Evolutionary conservation across 2,329 filamentous ascomycete genomes (phyloP), one percentile per base, ranked within the genome.

Genomic region (Fusarium multiceps): DNA sequence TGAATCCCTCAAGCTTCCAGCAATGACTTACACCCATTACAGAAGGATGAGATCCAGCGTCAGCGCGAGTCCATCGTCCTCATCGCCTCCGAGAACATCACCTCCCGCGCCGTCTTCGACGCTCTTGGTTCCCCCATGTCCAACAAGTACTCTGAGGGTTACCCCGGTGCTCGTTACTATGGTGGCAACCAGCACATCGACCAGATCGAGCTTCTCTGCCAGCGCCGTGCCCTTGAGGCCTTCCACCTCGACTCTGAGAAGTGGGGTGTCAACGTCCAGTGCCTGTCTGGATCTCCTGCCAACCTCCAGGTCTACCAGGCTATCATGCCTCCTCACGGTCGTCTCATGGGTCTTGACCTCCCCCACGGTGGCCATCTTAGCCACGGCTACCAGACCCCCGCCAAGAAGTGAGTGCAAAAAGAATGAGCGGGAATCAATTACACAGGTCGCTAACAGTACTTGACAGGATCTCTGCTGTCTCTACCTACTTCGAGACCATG

Each of bases 71-170:
- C 94, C 77, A 97, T 99, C 83, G 93, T 98, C 79, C 91, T 99
- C 80, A 99, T 99, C 78, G 95, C 96, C 79, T 98, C 96, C 60
- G 96, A 99, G 87, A 99, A 99, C 87, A 94, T 99, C 84, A 99
- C 96, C 63, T 99, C 96, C 69, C 94, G 94, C 76, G 94, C 96
- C 77, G 96, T 99, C 78, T 97, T 97, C 85, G 94, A 99, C 85
- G 96, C 96, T 66, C 90, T 99, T 73, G 96, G 96, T 78, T 94
- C 91, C 63, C 92, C 92, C 81, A 97, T 96, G 92, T 93, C 93
- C 83, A 97, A 99, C 89, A 99, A 99, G 87, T 99, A 99, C 89
- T 98, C 94, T 20, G 96, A 99, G 87, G 96, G 96, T 73, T 97
- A 97, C 83, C 96, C 96, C 74, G 96, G 96, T 80, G 96, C 96